Evolutionary conservation across 176 grass and related monocot genomes (phyloP).

Genomic region (Canna indica): DNA sequence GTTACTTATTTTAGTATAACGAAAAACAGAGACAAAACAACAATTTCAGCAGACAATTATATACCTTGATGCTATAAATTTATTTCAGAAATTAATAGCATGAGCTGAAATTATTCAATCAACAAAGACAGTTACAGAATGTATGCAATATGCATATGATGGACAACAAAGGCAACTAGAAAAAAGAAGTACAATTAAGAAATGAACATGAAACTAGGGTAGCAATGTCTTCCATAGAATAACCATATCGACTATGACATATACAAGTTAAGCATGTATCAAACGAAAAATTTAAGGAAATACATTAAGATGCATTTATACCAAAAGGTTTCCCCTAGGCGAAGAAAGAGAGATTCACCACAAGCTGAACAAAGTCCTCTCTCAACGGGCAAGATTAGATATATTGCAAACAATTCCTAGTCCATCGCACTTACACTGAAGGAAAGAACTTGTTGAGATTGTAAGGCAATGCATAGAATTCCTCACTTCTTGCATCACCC

Average conservation of each 20-base stretch:
- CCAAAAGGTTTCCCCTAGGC: neutral
- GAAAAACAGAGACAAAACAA: too few species aligned
- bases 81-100: too few species aligned
- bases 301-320: neutral
- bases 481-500: conserved; percentile 60
- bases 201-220: neutral
- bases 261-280: conserved; percentile 1
- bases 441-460: conserved; percentile 86
- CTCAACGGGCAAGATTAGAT: neutral
- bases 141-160: neutral
- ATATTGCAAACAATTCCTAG: neutral
- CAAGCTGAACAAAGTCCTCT: neutral
- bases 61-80: too few species aligned
- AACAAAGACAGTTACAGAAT: too few species aligned
- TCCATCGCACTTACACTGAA: conserved; percentile 28
- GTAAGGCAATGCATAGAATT: conserved; percentile 74
- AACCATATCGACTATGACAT: neutral
- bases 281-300: conserved; percentile 17
- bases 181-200: neutral
- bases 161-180: neutral
- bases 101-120: too few species aligned
- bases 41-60: too few species aligned
- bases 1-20: too few species aligned
- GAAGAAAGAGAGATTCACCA: conserved; percentile 30
- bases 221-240: too few species aligned